Evolutionary conservation across 148 eudicot genomes (phyloP).

Genomic region (Amaranthus hypochondriacus): DNA sequence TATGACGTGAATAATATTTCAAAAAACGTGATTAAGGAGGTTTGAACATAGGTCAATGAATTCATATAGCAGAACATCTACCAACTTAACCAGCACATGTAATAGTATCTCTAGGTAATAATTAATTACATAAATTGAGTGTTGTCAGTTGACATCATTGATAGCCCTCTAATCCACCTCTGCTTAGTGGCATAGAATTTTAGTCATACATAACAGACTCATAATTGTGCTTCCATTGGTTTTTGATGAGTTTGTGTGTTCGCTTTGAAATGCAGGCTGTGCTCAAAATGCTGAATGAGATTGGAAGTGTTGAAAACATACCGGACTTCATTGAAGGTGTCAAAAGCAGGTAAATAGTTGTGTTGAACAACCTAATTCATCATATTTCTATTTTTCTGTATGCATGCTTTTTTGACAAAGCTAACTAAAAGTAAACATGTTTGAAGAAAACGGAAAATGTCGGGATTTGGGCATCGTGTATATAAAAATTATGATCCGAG

Average conservation of each 20-base stretch:
- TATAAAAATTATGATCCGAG: conserved; percentile 97
- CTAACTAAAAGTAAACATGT: background rate
- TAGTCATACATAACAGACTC: background rate
- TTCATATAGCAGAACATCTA: no score
- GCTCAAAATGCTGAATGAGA: conserved; percentile 90
- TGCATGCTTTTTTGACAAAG: background rate
- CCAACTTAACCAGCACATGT: no score
- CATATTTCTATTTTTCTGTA: background rate
- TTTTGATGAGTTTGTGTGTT: conserved; percentile 11
- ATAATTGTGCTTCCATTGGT: background rate
- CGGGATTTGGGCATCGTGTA: conserved; percentile 99
- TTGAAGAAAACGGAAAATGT: conserved; percentile 94
- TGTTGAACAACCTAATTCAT: background rate
- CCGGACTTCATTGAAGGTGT: conserved; percentile 99
- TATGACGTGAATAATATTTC: no score
- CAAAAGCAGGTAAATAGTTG: conserved; percentile 60
- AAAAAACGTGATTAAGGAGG: no score
- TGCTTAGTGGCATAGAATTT: background rate
- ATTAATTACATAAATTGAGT: no score
- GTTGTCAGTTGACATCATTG: no score
- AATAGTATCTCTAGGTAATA: no score
- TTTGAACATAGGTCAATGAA: no score
- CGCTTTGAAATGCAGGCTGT: conserved; percentile 53
- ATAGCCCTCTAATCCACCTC: no score
- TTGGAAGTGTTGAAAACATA: conserved; percentile 86